Conservation (phyloP, 1,139 yeast genomes). For the Torulaspora globosa region DNA sequence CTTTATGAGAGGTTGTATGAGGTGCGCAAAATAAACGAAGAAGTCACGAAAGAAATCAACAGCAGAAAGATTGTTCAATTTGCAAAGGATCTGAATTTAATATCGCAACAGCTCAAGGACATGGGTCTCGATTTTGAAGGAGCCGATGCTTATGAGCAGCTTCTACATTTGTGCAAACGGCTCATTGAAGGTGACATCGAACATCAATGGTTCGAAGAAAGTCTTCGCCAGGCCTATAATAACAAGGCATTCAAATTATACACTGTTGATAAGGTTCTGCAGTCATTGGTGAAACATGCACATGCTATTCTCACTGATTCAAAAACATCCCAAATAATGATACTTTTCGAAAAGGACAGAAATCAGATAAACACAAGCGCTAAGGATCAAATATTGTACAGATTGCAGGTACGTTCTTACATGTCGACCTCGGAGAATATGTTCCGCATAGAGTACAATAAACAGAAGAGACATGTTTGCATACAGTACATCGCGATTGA, state of each 20-base stretch:
- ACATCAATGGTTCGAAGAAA: slow-evolving; percentile 93
- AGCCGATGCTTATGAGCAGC: slow-evolving; percentile 70
- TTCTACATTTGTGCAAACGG: slow-evolving; percentile 65
- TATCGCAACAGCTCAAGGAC: slow-evolving; percentile 78
- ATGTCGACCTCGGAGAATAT: slow-evolving; percentile 85
- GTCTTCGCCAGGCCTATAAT: slow-evolving; percentile 90
- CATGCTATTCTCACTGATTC: slow-evolving; percentile 73
- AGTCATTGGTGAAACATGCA: slow-evolving; percentile 83
- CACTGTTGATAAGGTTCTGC: slow-evolving; percentile 90
- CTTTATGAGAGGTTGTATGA: slow-evolving; percentile 76
- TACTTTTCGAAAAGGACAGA: slow-evolving; percentile 79
- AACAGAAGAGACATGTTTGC: slow-evolving; percentile 49
- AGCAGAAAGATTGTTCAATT: slow-evolving; percentile 68
- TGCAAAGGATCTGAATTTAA: slow-evolving; percentile 81
- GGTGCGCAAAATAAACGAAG: slow-evolving; percentile 62
- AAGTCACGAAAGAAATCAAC: slow-evolving; percentile 67
- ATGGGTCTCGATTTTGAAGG: slow-evolving; percentile 68
- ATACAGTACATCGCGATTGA: slow-evolving; percentile 84
- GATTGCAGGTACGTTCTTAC: slow-evolving; percentile 79
- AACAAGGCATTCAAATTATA: slow-evolving; percentile 89
- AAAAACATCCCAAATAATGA: slow-evolving; percentile 77
- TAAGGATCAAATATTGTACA: slow-evolving; percentile 82
- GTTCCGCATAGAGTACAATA: slow-evolving; percentile 79
- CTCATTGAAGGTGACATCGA: slow-evolving; percentile 89
- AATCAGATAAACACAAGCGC: slow-evolving; percentile 55